Base-by-base conservation (phyloP, 306 rosid genomes). In the Citrullus mucosospermus region DNA sequence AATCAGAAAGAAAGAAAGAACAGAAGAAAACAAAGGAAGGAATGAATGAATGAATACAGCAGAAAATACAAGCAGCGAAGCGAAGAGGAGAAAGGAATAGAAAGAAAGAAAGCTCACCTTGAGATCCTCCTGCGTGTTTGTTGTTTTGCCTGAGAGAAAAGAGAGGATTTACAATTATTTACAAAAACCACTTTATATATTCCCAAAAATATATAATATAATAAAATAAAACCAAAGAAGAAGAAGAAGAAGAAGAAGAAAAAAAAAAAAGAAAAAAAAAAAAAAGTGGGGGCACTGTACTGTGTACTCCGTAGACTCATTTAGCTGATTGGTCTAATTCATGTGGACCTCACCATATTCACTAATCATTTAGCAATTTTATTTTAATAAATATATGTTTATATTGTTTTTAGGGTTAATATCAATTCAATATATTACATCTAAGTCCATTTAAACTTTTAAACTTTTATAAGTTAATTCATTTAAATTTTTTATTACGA, bases 71-170 rank as follows among this genome's bases (percentile, higher is more conserved):
- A 9, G 43, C 50, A 59, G 56, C 43, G 53, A 50, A 34, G 46
- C 6, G 25, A 32, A 36, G 20, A 61, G n/a, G 7, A 63, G n/a
- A 25, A 8, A 57, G 20, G 34, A 38, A 32, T 3, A 28, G 9
- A 34, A 53, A 71, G 41, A 36, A 25, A 71, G 76, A 44, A 30
- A 30, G 61, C 77, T 72, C 60, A 51, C 77, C 77, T 72, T 72
- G 61, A 72, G 77, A 72, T 72, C 77, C 77, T 72, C 77, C 77
- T 72, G 44, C 60, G 77, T 51, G 77, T 72, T 72, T 51, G 77
- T 73, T 73, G 44, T 73, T 73, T 73, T 73, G 77, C 61, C 61
- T 16, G 60, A 51, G 60, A 73, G 61, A 48, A 13, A 53, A 73
- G 77, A 73, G 77, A 73, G 77, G 77, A 73, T 51, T 73, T 50